Conservation (phyloP, 257 asterid species). For the Ballota nigra region DNA sequence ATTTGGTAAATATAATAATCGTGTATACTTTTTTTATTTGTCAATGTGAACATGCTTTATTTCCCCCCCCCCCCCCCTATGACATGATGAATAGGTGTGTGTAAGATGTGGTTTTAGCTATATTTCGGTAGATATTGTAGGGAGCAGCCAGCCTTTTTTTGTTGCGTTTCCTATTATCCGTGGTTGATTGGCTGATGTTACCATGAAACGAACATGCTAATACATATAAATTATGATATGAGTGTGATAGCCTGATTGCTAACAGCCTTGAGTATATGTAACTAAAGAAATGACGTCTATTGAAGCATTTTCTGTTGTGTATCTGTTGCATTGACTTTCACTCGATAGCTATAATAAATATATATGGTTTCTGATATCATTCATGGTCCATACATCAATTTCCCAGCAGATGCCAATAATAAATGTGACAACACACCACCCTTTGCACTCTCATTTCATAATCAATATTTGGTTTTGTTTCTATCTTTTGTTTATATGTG, state of each 20-base stretch:
- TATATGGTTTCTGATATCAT: neutral
- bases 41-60: conserved; percentile 37
- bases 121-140: conserved; percentile 40
- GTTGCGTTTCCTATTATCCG: conserved; percentile 24
- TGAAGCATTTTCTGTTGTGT: neutral
- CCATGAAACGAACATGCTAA: neutral
- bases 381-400: conserved; percentile 16
- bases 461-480: too few relatives aligned
- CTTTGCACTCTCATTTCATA: conserved; percentile 20
- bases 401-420: conserved; percentile 16
- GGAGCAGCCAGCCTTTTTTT: conserved; percentile 39
- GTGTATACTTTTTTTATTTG: conserved; percentile 16
- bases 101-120: conserved; percentile 39
- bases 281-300: conserved; percentile 29
- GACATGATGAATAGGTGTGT: conserved; percentile 39
- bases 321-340: neutral
- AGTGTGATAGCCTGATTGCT: conserved; percentile 37
- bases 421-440: conserved; percentile 26
- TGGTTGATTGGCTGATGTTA: neutral
- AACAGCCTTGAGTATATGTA: conserved; percentile 49
- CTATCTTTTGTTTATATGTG: too few relatives aligned
- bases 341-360: too few relatives aligned
- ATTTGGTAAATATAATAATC: conserved; percentile 43
- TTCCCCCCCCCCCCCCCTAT: conserved; percentile 27
- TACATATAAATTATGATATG: too few relatives aligned